Evolutionary conservation across 2,329 filamentous ascomycete species (phyloP), one percentile per base, ranked within the genome.

Genomic region (Ceratocystis harringtonii): DNA sequence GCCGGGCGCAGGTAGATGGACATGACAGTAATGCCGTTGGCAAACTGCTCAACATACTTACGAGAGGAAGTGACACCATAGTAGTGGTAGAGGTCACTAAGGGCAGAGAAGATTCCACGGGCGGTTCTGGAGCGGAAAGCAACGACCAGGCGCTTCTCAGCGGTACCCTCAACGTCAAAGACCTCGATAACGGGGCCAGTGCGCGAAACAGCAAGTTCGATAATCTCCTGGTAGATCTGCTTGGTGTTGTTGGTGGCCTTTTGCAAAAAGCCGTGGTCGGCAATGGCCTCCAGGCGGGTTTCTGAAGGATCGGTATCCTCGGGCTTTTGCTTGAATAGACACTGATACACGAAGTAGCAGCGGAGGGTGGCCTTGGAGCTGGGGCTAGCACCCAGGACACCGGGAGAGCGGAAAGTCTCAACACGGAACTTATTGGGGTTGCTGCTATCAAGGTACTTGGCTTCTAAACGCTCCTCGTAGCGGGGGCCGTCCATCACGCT

Each of bases 271-370:
- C 91, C 88, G 74, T 88, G 88, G 75, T 99, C 94, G 69, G 91
- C 90, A 74, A 99, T 92, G 71, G 92, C 81, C 71, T 96, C 90
- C 68, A 99, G 84, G 70, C 90, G 85, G 43, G 90, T 96, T 80
- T 97, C 94, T 63, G 85, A 83, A 12, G 86, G 84, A 64, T 81
- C 78, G 0, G 92, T 89, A 69, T 85, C 85, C 70, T 87, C 83
- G 1, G 85, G 83, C 64, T 78, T 78, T 2, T 91, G 89, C 70
- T 85, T 86, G 76, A 97, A 99, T 72, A 88, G 85, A 76, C 92
- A 96, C 76, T 96, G 90, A 80, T 99, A 99, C 70, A 99, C 91
- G 74, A 99, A 99, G 79, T 99, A 99, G 80, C 94, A 99, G 68
- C 94, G 88, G 65, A 99, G 80, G 65, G 92, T 90, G 66, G 92